Percentiles rank a stretch among this genome's conserved stretches.
These are phyloP conservation scores for Podaxis rugospora DNA, from an alignment of 768 basidiomycete genomes.

Conservation along the genomic window DNA sequence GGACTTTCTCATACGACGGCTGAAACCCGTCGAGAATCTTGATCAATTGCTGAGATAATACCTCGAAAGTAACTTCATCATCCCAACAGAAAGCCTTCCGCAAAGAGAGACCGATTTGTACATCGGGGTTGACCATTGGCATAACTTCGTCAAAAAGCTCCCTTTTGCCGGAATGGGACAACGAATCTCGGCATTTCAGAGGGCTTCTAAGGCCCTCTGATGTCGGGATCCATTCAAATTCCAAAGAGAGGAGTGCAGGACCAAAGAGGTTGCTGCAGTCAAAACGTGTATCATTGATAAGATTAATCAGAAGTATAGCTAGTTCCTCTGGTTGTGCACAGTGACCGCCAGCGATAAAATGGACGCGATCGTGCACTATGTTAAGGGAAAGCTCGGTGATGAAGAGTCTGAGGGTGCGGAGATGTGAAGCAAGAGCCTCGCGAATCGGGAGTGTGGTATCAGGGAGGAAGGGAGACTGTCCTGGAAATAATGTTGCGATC, in stretches of 20 bases:
- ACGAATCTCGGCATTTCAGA: conserved; percentile 23
- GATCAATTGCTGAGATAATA: conserved; percentile 31
- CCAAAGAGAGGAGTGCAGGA: not conserved
- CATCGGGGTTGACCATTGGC: conserved; percentile 21
- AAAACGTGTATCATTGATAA: conserved; percentile 1
- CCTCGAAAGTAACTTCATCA: conserved; percentile 23
- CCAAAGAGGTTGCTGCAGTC: not conserved
- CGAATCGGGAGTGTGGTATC: conserved; percentile 11
- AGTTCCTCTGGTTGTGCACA: not conserved
- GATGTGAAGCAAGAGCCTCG: conserved; percentile 13
- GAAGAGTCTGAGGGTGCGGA: conserved; percentile 23
- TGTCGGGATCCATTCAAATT: conserved; percentile 35
- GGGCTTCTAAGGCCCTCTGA: conserved; percentile 25
- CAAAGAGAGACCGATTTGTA: conserved; percentile 24
- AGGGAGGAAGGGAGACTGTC: conserved; percentile 14
- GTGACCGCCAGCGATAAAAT: conserved; percentile 21
- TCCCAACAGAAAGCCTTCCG: conserved; percentile 35
- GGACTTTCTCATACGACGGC: conserved; percentile 13
- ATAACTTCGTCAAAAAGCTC: conserved; percentile 38
- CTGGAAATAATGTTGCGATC: conserved; percentile 23
- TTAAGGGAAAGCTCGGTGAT: conserved; percentile 21
- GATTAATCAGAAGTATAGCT: not conserved
- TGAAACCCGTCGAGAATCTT: conserved; percentile 14
- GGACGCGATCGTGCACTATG: conserved; percentile 31
- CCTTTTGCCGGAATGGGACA: conserved; percentile 13